Evolutionary conservation across 352 stramenopile species (phyloP).

Genomic region (Globisporangium okanoganense): DNA sequence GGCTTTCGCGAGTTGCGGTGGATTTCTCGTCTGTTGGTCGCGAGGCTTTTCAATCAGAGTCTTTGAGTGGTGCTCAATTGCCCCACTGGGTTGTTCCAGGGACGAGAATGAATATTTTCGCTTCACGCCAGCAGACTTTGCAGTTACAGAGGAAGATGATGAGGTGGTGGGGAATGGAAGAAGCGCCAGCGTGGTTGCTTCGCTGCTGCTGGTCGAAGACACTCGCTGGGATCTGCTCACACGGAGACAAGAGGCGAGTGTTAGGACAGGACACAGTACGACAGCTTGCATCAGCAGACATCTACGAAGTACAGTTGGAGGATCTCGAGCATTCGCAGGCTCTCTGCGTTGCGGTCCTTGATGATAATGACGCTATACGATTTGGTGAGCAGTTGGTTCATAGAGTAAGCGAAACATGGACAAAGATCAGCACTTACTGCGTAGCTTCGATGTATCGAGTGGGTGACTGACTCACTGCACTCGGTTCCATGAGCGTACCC

Average conservation of each 20-base stretch:
- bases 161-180: neutral
- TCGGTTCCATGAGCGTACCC: conserved; percentile 25
- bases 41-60: conserved; percentile 12
- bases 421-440: conserved; percentile 12
- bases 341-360: conserved; percentile 56
- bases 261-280: too few relatives aligned
- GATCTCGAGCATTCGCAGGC: conserved; percentile 54
- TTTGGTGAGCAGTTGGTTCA: neutral
- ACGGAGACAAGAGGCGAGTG: too few relatives aligned
- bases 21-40: neutral
- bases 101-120: conserved; percentile 6
- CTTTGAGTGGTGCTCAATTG: neutral
- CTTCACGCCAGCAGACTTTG: conserved; percentile 2
- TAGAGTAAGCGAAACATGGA: neutral
- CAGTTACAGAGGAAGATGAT: neutral
- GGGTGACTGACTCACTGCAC: conserved; percentile 12
- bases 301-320: conserved; percentile 47
- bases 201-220: neutral
- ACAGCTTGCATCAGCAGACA: neutral
- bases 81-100: too few relatives aligned
- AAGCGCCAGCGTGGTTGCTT: neutral
- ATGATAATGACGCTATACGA: conserved; percentile 30
- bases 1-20: conserved; percentile 7
- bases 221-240: neutral
- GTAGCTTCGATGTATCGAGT: conserved; percentile 33